Evolutionary conservation across 768 basidiomycete genomes (phyloP).

Genomic region (Scleroderma bovista): DNA sequence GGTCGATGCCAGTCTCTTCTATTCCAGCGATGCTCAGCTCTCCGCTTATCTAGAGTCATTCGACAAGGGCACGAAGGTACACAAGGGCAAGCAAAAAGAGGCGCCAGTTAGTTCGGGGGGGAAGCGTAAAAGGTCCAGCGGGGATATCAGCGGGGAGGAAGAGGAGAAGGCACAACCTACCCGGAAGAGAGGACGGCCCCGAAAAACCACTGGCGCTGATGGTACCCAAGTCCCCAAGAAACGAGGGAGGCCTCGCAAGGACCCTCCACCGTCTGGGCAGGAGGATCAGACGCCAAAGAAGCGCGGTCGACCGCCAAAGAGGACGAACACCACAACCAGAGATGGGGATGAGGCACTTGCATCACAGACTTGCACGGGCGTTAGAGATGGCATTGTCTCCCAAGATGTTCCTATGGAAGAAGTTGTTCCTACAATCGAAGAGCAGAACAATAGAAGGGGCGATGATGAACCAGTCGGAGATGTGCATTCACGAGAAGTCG

Average conservation of each 20-base stretch:
- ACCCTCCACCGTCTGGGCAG: constrained; percentile 1
- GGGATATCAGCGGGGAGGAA: constrained; percentile 24
- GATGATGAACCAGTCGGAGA: background rate
- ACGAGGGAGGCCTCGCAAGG: constrained; percentile 32
- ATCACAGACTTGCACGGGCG: too few relatives aligned
- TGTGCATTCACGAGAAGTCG: background rate
- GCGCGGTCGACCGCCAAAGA: constrained; percentile 34
- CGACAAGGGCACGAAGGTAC: constrained; percentile 15
- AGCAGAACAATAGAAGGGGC: background rate
- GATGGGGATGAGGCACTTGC: background rate
- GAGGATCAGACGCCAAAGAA: constrained; percentile 21
- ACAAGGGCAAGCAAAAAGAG: constrained; percentile 4
- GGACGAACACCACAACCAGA: constrained; percentile 7
- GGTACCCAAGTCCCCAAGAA: constrained; percentile 23
- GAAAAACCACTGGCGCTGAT: constrained; percentile 30
- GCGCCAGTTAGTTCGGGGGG: background rate
- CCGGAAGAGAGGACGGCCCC: constrained; percentile 52
- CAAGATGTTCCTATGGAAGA: background rate
- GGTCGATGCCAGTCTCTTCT: constrained; percentile 49
- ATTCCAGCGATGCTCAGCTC: constrained; percentile 38
- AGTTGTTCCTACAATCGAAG: background rate
- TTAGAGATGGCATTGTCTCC: too few relatives aligned
- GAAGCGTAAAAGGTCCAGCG: constrained; percentile 26
- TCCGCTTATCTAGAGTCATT: constrained; percentile 45
- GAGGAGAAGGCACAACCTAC: constrained; percentile 16